Evolutionary conservation across 2,329 filamentous ascomycete species (phyloP).

Genomic region (Triangularia verruculosa): DNA sequence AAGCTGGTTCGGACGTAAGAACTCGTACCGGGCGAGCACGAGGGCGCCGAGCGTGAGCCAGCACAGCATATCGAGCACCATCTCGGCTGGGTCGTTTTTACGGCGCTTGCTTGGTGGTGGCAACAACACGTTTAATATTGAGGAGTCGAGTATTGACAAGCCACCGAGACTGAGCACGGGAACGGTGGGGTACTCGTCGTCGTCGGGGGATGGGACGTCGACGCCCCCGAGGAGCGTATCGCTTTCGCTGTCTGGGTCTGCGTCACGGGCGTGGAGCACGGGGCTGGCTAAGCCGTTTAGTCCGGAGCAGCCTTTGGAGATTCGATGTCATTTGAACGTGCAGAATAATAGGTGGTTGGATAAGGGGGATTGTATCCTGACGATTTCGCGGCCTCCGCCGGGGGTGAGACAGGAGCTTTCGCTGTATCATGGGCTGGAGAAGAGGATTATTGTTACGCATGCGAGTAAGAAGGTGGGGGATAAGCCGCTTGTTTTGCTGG

Average conservation of each 20-base stretch:
- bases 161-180: conserved; percentile 47
- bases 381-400: conserved; percentile 72
- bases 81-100: conserved; percentile 74
- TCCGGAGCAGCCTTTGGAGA: conserved; percentile 35
- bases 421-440: conserved; percentile 68
- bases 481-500: conserved; percentile 64
- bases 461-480: conserved; percentile 60
- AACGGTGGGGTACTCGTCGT: conserved; percentile 53
- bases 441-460: conserved; percentile 72
- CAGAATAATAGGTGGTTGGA: conserved; percentile 82
- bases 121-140: conserved; percentile 74
- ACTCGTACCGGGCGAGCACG: conserved; percentile 62
- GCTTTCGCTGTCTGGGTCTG: conserved; percentile 48
- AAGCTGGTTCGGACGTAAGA: conserved; percentile 63
- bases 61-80: conserved; percentile 57
- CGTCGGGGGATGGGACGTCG: conserved; percentile 46
- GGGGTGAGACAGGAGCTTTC: conserved; percentile 58
- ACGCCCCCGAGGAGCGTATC: conserved; percentile 57
- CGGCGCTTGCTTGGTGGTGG: conserved; percentile 70
- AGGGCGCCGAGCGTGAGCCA: conserved; percentile 65
- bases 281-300: conserved; percentile 60
- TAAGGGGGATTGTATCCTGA: conserved; percentile 78
- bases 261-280: conserved; percentile 56
- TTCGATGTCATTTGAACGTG: conserved; percentile 80
- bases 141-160: conserved; percentile 69